Evolutionary conservation across 1,139 yeast species (phyloP).

Genomic region (Suhomyces bolitotheri): DNA sequence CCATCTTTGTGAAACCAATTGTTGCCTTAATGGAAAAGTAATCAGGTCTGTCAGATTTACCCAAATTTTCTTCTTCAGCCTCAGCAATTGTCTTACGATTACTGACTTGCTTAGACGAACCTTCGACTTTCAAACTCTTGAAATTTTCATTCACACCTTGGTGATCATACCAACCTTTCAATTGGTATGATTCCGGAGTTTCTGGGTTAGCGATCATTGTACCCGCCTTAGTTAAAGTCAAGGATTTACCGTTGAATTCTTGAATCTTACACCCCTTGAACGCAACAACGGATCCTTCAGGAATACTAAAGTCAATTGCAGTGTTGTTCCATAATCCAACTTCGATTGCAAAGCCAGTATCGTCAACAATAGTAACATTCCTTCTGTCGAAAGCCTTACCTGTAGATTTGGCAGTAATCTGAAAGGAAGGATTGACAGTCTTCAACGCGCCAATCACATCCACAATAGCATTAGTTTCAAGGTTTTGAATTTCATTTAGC

Average conservation of each 20-base stretch:
- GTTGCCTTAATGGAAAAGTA: conserved; percentile 75
- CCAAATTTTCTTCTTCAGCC: conserved; percentile 70
- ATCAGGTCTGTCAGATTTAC: conserved; percentile 72
- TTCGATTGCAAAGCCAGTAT: conserved; percentile 70
- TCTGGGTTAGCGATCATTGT: conserved; percentile 81
- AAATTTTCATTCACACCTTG: conserved; percentile 66
- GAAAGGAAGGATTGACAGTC: conserved; percentile 70
- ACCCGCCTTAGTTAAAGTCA: conserved; percentile 81
- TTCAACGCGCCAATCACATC: conserved; percentile 89
- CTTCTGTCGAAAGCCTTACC: conserved; percentile 93
- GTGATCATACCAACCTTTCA: conserved; percentile 94
- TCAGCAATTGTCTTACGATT: conserved; percentile 66
- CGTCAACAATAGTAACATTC: conserved; percentile 84
- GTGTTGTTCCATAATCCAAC: conserved; percentile 90
- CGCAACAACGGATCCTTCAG: conserved; percentile 88
- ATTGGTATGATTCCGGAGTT: conserved; percentile 77
- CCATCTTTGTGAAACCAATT: conserved; percentile 68
- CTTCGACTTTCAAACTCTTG: conserved; percentile 55
- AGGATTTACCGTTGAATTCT: conserved; percentile 85
- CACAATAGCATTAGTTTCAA: conserved; percentile 70
- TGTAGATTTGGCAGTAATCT: conserved; percentile 86
- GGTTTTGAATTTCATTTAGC: conserved; percentile 61
- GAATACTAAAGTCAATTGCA: conserved; percentile 72
- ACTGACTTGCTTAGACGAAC: conserved; percentile 33
- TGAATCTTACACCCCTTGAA: conserved; percentile 87